Conservation (phyloP, 768 basidiomycete genomes). For the Clavulina sp. region DNA sequence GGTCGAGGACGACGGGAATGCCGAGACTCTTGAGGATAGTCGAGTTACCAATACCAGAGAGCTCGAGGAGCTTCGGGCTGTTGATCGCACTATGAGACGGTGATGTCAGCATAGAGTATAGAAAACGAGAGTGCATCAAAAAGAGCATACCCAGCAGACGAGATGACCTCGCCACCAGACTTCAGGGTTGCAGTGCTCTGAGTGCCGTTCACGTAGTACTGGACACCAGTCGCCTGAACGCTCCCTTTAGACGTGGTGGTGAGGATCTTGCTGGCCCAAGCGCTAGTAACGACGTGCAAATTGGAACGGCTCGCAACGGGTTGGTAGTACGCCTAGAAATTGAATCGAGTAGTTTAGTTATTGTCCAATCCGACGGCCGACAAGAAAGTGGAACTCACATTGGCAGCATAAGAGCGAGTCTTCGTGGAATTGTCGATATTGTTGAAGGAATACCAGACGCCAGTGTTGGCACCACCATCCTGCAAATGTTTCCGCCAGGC, state of each 20-base stretch:
- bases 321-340: constrained; percentile 13
- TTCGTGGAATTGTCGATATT: constrained; percentile 7
- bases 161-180: constrained; percentile 33
- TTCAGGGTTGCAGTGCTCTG: constrained; percentile 18
- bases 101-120: neutral
- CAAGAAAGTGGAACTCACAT: constrained; percentile 12
- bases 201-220: constrained; percentile 22
- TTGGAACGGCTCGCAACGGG: constrained; percentile 18
- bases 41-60: constrained; percentile 49
- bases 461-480: neutral
- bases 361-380: neutral
- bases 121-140: neutral
- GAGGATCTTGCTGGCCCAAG: constrained; percentile 17
- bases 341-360: neutral
- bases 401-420: constrained; percentile 18
- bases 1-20: constrained; percentile 33
- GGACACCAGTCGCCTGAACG: constrained; percentile 29
- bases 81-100: constrained; percentile 24
- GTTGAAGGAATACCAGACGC: neutral
- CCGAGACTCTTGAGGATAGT: constrained; percentile 29
- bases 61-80: constrained; percentile 35
- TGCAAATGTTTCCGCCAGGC: too few relatives aligned
- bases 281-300: constrained; percentile 15
- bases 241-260: constrained; percentile 7
- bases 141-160: constrained; percentile 25